Conservation (phyloP, 2,329 filamentous ascomycete genomes). For the Cercospora citrullina region DNA sequence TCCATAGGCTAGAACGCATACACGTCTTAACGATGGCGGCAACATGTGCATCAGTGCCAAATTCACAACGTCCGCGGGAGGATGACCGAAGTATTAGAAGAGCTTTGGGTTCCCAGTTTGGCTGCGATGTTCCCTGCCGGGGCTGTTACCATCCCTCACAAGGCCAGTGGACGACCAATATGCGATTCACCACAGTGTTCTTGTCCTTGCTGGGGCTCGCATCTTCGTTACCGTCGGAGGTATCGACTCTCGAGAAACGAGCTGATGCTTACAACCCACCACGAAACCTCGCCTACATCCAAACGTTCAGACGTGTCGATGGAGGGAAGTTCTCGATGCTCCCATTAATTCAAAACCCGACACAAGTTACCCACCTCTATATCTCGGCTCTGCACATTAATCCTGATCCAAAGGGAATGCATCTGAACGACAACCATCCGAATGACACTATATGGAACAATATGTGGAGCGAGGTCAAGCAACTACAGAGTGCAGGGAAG, state of each 20-base stretch:
- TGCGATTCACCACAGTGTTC: neutral
- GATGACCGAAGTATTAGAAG: neutral
- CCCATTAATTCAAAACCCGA: slow-evolving; percentile 31
- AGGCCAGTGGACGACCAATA: neutral
- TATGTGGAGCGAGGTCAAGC: slow-evolving; percentile 31
- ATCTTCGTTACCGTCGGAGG: slow-evolving; percentile 6
- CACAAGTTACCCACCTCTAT: slow-evolving; percentile 34
- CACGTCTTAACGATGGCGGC: neutral
- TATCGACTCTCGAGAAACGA: slow-evolving; percentile 6
- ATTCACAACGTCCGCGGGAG: neutral
- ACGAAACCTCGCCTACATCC: slow-evolving; percentile 31
- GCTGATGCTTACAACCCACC: slow-evolving; percentile 24
- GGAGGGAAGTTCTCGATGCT: slow-evolving; percentile 32
- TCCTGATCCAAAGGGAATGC: slow-evolving; percentile 29
- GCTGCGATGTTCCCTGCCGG: neutral
- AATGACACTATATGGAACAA: slow-evolving; percentile 28
- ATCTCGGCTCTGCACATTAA: slow-evolving; percentile 37
- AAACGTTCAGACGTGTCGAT: slow-evolving; percentile 31
- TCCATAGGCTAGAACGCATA: slow-evolving; percentile 1
- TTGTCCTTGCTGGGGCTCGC: slow-evolving; percentile 11
- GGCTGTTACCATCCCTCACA: neutral
- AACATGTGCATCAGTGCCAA: neutral
- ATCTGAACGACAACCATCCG: slow-evolving; percentile 34
- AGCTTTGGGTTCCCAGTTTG: neutral
- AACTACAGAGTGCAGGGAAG: slow-evolving; percentile 31